These are phyloP conservation scores for Ceratonia siliqua DNA, from an alignment of 306 rosid genomes.

Conservation along the genomic window DNA sequence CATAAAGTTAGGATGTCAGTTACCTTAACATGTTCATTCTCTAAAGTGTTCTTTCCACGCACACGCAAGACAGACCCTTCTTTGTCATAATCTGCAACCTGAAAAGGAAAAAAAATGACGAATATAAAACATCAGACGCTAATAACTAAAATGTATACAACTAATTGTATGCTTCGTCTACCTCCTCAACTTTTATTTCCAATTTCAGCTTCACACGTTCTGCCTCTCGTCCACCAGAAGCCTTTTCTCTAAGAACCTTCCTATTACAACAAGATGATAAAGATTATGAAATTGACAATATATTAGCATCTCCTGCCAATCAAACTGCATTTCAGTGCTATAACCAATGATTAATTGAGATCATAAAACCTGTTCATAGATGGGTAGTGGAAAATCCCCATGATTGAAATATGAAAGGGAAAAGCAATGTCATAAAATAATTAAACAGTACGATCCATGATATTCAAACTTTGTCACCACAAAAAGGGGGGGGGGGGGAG, in stretches of 20 bases:
- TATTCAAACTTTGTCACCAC: neutral
- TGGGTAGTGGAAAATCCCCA: neutral
- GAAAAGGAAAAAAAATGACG: neutral
- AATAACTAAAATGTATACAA: neutral
- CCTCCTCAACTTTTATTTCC: slow-evolving; percentile 92
- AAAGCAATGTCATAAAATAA: neutral
- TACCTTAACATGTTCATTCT: slow-evolving; percentile 95
- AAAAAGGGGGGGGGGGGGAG: neutral
- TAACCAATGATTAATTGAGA: neutral
- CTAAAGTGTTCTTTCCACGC: slow-evolving; percentile 84
- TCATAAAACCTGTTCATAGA: neutral
- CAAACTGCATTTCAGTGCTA: neutral
- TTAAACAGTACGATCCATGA: neutral
- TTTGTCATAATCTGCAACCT: slow-evolving; percentile 93
- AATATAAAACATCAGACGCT: neutral
- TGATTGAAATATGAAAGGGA: neutral
- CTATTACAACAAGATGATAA: slow-evolving; percentile 40
- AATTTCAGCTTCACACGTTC: slow-evolving; percentile 83
- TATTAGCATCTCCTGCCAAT: neutral
- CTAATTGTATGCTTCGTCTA: slow-evolving; percentile 13
- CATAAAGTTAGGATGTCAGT: slow-evolving; percentile 12
- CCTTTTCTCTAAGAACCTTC: slow-evolving; percentile 82
- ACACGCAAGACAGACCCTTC: slow-evolving; percentile 78
- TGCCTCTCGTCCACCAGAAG: slow-evolving; percentile 88
- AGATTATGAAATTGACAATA: neutral